Conservation (phyloP, 208 protist species). For the Acanthamoeba quina region DNA sequence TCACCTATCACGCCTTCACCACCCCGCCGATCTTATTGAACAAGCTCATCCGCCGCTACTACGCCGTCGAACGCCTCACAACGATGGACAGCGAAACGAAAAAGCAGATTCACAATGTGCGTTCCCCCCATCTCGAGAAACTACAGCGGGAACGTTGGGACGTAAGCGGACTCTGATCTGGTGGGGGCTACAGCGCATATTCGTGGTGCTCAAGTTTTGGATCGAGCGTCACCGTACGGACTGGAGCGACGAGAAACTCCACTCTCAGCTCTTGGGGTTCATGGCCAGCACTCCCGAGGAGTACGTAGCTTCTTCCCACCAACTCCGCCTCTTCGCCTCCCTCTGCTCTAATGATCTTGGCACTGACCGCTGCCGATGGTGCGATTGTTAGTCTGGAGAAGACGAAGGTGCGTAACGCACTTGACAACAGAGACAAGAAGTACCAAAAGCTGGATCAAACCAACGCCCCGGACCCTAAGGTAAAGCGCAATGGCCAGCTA, state of each 20-base stretch:
- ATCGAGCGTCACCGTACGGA: background rate
- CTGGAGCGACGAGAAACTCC: slow-evolving; percentile 47
- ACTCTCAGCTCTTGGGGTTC: background rate
- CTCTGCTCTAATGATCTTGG: background rate
- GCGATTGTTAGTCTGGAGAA: background rate
- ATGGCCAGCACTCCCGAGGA: background rate
- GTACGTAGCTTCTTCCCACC: background rate
- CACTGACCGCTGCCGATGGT: background rate
- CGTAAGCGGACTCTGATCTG: background rate
- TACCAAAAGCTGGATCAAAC: background rate
- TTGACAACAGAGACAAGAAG: slow-evolving; percentile 13
- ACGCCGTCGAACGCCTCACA: background rate
- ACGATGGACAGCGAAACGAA: background rate
- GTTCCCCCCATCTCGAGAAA: background rate
- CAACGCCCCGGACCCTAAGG: slow-evolving; percentile 10
- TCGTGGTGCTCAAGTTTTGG: slow-evolving; percentile 37
- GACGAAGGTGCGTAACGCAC: slow-evolving; percentile 10
- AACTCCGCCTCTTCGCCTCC: background rate
- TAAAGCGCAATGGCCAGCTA: too few relatives aligned
- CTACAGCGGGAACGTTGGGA: background rate
- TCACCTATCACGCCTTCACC: slow-evolving; percentile 86
- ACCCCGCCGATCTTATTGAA: slow-evolving; percentile 79
- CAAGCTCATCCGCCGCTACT: slow-evolving; percentile 83
- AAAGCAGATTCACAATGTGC: slow-evolving; percentile 14
- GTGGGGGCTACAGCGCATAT: slow-evolving; percentile 21